These are phyloP conservation scores for Rhodomyrtus psidioides DNA, from an alignment of 441 rosid species.

Conservation along the genomic window DNA sequence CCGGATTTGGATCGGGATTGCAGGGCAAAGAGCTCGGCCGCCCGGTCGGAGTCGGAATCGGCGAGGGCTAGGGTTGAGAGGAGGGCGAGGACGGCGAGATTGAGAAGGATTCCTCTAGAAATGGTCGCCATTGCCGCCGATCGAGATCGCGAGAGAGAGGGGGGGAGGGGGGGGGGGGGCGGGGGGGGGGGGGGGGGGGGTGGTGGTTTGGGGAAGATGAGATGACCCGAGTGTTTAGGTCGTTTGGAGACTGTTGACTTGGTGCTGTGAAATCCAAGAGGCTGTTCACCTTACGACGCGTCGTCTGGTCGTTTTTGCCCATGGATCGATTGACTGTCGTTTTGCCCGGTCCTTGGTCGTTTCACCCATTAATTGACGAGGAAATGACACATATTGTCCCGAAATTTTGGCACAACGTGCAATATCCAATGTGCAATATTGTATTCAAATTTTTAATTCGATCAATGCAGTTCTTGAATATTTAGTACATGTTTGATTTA, in stretches of 20 bases:
- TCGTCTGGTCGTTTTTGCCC: neutral
- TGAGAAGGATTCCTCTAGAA: neutral
- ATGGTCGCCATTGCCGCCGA: constrained; percentile 39
- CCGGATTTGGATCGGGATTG: constrained; percentile 38
- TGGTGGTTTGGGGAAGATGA: neutral
- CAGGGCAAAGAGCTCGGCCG: neutral
- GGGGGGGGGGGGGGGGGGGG: neutral
- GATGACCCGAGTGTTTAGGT: neutral
- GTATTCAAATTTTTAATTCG: too few species aligned
- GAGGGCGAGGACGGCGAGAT: constrained; percentile 5
- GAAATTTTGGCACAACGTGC: too few species aligned
- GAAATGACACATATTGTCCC: too few species aligned
- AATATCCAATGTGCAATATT: too few species aligned
- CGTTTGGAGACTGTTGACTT: neutral
- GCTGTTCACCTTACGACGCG: neutral
- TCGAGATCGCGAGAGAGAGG: neutral
- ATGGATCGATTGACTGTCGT: neutral
- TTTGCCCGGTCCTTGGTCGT: neutral
- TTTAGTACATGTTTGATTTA: too few species aligned
- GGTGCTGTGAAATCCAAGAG: neutral
- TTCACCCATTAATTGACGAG: neutral
- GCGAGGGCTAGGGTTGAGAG: constrained; percentile 6
- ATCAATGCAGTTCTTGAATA: too few species aligned
- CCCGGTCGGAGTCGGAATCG: neutral
- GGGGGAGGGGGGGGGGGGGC: neutral